phyloP scores from a whole-genome alignment of 2,329 filamentous ascomycete species.

The Leptographium galeiforme region DNA sequence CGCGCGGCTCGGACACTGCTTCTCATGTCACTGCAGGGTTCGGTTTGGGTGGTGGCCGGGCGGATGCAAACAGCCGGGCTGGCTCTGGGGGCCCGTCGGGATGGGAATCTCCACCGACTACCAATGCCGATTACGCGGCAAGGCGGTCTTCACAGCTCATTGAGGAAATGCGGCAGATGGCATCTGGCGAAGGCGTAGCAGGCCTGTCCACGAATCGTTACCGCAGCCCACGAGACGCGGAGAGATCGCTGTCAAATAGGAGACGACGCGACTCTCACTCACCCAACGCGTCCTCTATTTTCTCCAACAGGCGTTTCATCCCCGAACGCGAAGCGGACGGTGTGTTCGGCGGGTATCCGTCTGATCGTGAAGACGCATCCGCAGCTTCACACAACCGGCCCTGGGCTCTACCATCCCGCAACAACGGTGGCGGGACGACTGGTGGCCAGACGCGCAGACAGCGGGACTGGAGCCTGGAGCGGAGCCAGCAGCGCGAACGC shows the following conservation, averaged over 20 bases:
- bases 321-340: not conserved
- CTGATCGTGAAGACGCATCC: not conserved
- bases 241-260: not conserved
- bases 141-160: not conserved
- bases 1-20: no score
- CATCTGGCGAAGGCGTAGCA: not conserved
- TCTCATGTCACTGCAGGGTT: no score
- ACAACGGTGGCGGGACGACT: not conserved
- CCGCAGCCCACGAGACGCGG: not conserved
- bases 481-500: not conserved
- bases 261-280: constrained; percentile 3
- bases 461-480: not conserved
- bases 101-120: no score
- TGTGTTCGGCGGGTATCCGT: not conserved
- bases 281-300: not conserved
- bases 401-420: not conserved
- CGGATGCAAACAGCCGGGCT: no score
- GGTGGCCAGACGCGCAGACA: not conserved
- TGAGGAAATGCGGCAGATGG: not conserved
- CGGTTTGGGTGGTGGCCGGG: no score
- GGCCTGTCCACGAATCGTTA: not conserved
- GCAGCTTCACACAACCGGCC: not conserved
- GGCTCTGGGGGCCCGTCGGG: no score
- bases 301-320: not conserved
- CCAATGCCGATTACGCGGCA: no score